Evolutionary conservation across 1,284 basidiomycete genomes (phyloP).

Genomic region (Cutaneotrichosporon cyanovorans): DNA sequence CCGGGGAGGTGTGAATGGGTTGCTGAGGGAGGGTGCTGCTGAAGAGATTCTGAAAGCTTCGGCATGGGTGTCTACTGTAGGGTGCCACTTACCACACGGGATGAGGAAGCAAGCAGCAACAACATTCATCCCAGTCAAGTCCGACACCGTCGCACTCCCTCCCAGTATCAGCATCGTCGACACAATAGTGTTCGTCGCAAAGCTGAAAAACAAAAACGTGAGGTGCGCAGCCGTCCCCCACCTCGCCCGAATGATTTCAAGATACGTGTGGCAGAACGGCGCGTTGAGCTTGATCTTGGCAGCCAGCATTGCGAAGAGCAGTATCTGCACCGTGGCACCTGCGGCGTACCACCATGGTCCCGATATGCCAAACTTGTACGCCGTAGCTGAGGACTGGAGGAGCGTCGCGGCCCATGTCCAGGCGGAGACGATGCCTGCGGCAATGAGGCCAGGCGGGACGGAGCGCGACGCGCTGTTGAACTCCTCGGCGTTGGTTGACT

Average conservation of each 20-base stretch:
- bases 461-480: conserved; percentile 65
- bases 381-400: conserved; percentile 41
- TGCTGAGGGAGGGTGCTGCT: too few species aligned
- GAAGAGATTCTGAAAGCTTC: too few species aligned
- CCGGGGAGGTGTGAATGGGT: too few species aligned
- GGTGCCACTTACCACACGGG: conserved; percentile 17
- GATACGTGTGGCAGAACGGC: conserved; percentile 48
- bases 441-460: conserved; percentile 82
- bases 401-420: conserved; percentile 55
- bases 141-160: conserved; percentile 68
- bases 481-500: conserved; percentile 54
- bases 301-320: conserved; percentile 52
- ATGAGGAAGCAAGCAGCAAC: conserved; percentile 69
- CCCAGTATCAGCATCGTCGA: conserved; percentile 56
- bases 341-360: conserved; percentile 45
- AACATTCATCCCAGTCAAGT: conserved; percentile 74
- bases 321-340: conserved; percentile 48
- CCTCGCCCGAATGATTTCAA: conserved; percentile 59
- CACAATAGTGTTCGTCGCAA: conserved; percentile 73
- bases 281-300: conserved; percentile 55
- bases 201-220: conserved; percentile 68
- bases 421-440: conserved; percentile 67
- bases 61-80: too few species aligned
- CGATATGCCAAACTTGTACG: conserved; percentile 64
- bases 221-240: conserved; percentile 69